Evolutionary conservation across 495 filamentous ascomycete genomes (phyloP).

Genomic region (Chlorociboria aeruginascens): DNA sequence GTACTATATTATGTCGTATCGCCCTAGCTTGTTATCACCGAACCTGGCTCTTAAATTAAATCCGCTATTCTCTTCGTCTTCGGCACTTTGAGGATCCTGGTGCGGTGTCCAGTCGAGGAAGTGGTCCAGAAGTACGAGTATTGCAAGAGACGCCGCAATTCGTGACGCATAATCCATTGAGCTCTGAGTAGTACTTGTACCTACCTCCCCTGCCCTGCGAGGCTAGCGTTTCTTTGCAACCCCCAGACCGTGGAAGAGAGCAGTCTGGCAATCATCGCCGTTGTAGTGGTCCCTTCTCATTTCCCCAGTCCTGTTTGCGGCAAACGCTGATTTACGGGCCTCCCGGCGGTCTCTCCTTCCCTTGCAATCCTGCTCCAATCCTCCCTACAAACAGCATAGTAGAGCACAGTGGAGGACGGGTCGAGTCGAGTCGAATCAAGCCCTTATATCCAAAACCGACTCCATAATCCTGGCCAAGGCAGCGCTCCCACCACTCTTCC

Average conservation of each 20-base stretch:
- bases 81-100: conserved; percentile 5
- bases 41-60: conserved; percentile 3
- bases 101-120: neutral
- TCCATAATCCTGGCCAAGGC: too few species aligned
- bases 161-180: neutral
- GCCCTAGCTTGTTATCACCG: conserved; percentile 8
- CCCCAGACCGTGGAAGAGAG: neutral
- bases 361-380: neutral
- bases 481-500: too few species aligned
- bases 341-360: conserved; percentile 4
- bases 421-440: too few species aligned
- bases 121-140: neutral
- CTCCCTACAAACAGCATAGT: too few species aligned
- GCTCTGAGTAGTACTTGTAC: too few species aligned
- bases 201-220: neutral
- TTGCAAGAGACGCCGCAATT: neutral
- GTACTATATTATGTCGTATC: conserved; percentile 6
- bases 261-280: neutral
- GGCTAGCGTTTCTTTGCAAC: neutral
- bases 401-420: too few species aligned
- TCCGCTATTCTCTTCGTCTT: conserved; percentile 1
- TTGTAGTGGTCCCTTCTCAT: conserved; percentile 8
- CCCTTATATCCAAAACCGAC: too few species aligned
- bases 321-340: conserved; percentile 14
- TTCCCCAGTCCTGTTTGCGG: conserved; percentile 15